Conservation (phyloP, 129 eudicot genomes). For the Flaveria trinervia region DNA sequence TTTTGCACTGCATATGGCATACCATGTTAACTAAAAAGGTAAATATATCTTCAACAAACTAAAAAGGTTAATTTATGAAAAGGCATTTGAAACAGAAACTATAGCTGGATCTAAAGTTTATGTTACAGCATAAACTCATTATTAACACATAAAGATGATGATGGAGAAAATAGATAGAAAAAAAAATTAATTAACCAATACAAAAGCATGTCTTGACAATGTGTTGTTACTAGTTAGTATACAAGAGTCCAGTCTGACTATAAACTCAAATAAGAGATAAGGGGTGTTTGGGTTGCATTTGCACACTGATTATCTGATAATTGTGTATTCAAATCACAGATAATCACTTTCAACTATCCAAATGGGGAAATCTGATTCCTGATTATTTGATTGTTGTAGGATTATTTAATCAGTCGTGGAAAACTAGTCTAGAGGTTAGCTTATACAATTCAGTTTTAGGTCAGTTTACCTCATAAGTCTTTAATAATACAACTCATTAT, state of each 20-base stretch:
- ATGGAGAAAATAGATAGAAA: background rate
- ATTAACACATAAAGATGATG: background rate
- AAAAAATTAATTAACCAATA: background rate
- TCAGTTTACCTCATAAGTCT: background rate
- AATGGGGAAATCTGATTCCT: background rate
- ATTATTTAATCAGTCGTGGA: background rate
- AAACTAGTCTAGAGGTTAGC: background rate
- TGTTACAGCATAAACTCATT: constrained; percentile 7
- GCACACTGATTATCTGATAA: background rate
- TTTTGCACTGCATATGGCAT: constrained; percentile 69
- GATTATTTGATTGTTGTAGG: background rate
- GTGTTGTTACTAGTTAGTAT: background rate
- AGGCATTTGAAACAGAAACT: background rate
- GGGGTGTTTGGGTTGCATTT: background rate
- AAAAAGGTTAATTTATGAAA: background rate
- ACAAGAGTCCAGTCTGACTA: background rate
- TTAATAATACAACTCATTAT: background rate
- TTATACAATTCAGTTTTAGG: background rate
- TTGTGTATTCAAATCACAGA: background rate
- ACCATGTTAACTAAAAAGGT: background rate
- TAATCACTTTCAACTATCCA: background rate
- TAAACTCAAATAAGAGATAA: background rate
- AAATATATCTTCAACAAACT: constrained; percentile 1
- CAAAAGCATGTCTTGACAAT: background rate
- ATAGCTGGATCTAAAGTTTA: background rate